Percentiles rank a stretch among this genome's conserved stretches.
Conservation (phyloP, 225 moss, liverwort and hornwort species). For the Bryoerythrophyllum caledonicum region DNA sequence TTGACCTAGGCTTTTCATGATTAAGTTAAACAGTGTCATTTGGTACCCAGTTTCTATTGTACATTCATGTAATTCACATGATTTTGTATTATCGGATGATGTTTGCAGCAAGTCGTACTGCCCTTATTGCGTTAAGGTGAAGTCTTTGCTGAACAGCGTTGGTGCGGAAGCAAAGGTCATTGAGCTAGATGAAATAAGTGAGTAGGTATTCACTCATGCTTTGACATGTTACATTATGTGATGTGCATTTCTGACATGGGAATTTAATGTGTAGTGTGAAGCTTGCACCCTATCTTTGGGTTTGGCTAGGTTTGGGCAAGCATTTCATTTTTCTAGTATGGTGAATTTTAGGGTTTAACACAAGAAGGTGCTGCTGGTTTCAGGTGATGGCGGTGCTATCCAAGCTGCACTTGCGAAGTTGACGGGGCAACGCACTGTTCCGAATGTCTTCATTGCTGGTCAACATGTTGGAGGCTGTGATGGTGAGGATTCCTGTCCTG, state of each 20-base stretch:
- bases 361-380: not conserved
- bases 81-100: not conserved
- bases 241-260: not conserved
- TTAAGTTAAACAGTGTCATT: no score
- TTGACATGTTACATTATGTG: not conserved
- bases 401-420: constrained; percentile 67
- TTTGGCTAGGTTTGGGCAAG: no score
- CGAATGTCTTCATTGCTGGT: constrained; percentile 79
- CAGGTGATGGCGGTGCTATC: constrained; percentile 73
- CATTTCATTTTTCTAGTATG: no score
- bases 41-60: no score
- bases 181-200: constrained; percentile 77
- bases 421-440: constrained; percentile 76
- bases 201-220: constrained; percentile 14
- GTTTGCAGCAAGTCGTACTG: constrained; percentile 59
- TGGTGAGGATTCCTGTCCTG: constrained; percentile 42
- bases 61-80: not conserved
- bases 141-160: constrained; percentile 54
- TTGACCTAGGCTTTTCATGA: no score
- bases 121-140: constrained; percentile 50
- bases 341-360: constrained; percentile 10
- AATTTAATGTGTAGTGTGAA: not conserved
- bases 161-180: constrained; percentile 62
- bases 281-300: not conserved
- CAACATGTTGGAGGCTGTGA: constrained; percentile 86